phyloP scores from a whole-genome alignment of 116 monocot species.

The Papilionanthe hybrid region DNA sequence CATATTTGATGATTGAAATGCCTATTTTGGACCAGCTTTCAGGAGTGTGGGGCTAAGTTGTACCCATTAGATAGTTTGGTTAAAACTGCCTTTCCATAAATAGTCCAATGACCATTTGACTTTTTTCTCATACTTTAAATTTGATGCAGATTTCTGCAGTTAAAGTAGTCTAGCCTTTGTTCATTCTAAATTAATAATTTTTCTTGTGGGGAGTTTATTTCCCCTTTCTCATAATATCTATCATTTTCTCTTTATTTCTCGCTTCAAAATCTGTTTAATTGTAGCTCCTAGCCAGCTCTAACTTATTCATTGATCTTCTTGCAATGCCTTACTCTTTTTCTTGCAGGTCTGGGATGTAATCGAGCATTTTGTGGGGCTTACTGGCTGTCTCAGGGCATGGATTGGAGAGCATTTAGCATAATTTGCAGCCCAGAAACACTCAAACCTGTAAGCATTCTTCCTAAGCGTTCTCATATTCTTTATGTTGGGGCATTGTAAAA shows the following conservation, averaged over 20 bases:
- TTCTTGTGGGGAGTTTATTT: neutral
- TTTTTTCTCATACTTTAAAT: neutral
- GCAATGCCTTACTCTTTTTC: neutral
- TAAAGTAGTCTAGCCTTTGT: neutral
- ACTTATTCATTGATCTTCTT: neutral
- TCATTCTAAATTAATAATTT: neutral
- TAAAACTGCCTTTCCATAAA: no score
- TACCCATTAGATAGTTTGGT: no score
- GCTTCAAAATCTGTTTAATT: neutral
- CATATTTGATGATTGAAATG: no score
- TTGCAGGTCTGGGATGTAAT: constrained; percentile 87
- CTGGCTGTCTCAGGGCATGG: constrained; percentile 67
- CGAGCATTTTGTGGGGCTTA: constrained; percentile 90
- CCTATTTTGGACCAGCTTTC: no score
- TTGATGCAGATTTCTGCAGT: neutral
- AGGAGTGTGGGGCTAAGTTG: no score
- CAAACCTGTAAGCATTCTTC: constrained; percentile 45
- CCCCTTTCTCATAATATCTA: neutral
- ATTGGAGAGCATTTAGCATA: constrained; percentile 29
- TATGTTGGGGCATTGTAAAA: neutral
- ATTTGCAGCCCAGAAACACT: constrained; percentile 67
- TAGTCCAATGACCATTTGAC: no score
- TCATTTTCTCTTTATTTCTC: neutral
- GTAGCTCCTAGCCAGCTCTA: neutral
- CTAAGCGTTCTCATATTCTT: neutral